Base-by-base conservation (phyloP, 2,329 filamentous ascomycete genomes). In the Grosmannia serpens region DNA sequence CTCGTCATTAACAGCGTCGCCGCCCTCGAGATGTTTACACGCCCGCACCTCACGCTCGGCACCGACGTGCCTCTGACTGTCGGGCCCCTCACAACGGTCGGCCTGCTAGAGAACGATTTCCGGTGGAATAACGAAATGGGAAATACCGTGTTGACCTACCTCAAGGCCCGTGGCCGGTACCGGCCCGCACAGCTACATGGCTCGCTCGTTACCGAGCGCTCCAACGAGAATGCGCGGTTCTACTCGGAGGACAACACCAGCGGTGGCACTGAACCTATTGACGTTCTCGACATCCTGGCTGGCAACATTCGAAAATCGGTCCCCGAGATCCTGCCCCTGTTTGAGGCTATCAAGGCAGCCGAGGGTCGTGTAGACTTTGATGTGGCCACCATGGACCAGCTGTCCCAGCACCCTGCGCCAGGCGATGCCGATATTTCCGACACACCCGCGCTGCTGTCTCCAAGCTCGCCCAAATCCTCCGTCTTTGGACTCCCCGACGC, bases 1-100 rank as follows among this genome's bases (percentile, higher is more conserved):
- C 81, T 96, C 10, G 88, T 96, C 41, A 91, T 96, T 68, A 96
- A 95, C 74, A 91, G 88, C 51, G 83, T 88, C 52, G 81, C 89
- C 59, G 90, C 91, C 8, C 75, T 97, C 53, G 88, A 96, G 64
- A 84, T 88, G 1, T 95, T 96, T 68, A 90, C 88, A 41, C 86
- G 85, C 59, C 75, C 92, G 4, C 82, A 87, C 57, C 84, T 90
- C 58, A 94, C 88, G 0, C 75, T 97, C 11, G 66, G 66, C 33
- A 44, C 60, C 22, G 65, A 67, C 26, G 60, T 67, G 9, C 61
- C 61, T 20, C 60, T 67, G 55, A 59, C 64, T 3, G 62, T 64
- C 24, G 66, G 66, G 7, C 91, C 91, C 0, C 80, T 94, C 4
- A 83, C 79, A 27, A 68, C 76, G 4, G 65, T 79, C 5, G 85